Percentiles rank a stretch among this genome's conserved stretches.
phyloP scores from a whole-genome alignment of 306 rosid species.

The Acacia acuminata region DNA sequence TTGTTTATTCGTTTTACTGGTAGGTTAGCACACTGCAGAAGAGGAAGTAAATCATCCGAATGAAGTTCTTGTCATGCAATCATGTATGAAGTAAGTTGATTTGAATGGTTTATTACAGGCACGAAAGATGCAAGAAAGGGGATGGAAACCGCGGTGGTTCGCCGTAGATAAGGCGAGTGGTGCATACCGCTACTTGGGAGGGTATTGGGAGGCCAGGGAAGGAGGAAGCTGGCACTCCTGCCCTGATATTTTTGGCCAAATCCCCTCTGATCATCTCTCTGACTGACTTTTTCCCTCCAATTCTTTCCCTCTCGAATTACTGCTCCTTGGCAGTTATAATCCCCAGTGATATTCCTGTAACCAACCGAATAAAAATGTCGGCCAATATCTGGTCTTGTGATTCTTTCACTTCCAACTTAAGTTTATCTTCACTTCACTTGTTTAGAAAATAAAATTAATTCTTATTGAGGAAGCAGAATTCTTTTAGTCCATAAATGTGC shows the following conservation, averaged over 20 bases:
- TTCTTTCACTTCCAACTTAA: neutral
- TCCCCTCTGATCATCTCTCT: slow-evolving; percentile 65
- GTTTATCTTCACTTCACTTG: neutral
- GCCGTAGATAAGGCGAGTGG: slow-evolving; percentile 73
- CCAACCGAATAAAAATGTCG: slow-evolving; percentile 43
- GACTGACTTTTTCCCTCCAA: slow-evolving; percentile 48
- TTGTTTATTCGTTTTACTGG: slow-evolving; percentile 4
- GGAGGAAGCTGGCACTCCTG: slow-evolving; percentile 77
- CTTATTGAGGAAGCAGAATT: neutral
- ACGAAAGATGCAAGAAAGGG: slow-evolving; percentile 94
- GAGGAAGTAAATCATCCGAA: neutral
- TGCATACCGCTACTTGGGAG: slow-evolving; percentile 76
- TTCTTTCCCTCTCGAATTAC: slow-evolving; percentile 2
- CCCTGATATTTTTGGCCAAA: slow-evolving; percentile 92
- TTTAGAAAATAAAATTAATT: neutral
- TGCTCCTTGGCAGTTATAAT: slow-evolving; percentile 30
- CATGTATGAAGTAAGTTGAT: neutral
- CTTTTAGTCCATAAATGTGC: neutral
- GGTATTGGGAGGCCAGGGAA: slow-evolving; percentile 94
- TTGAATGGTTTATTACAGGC: slow-evolving; percentile 62
- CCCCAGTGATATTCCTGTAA: slow-evolving; percentile 54
- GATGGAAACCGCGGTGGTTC: slow-evolving; percentile 98
- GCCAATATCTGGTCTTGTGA: slow-evolving; percentile 39
- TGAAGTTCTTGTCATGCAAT: slow-evolving; percentile 5
- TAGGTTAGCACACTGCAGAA: neutral